Evolutionary conservation across 148 eudicot species (phyloP).

Genomic region (Arctostaphylos glauca): DNA sequence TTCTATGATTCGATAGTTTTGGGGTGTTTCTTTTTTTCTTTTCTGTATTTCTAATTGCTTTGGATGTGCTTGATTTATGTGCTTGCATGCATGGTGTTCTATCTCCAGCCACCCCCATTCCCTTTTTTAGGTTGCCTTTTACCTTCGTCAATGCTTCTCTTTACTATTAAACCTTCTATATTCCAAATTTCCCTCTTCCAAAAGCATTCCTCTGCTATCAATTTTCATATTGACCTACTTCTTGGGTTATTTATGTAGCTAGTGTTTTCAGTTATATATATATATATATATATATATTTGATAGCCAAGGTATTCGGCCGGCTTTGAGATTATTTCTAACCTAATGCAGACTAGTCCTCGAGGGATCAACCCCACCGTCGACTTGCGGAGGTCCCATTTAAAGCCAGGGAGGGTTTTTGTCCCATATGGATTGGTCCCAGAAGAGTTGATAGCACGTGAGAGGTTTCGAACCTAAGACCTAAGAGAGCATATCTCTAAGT

Average conservation of each 20-base stretch:
- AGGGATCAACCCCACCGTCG: too few species aligned
- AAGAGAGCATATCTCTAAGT: too few species aligned
- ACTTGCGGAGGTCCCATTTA: too few species aligned
- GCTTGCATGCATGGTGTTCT: constrained; percentile 2
- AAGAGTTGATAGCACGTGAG: too few species aligned
- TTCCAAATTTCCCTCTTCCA: neutral
- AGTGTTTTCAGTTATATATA: neutral
- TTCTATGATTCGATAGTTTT: constrained; percentile 33
- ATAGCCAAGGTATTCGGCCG: too few species aligned
- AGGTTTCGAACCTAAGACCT: too few species aligned
- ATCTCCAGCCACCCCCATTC: neutral
- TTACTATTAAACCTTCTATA: neutral
- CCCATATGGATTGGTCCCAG: too few species aligned
- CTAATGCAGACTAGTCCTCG: too few species aligned
- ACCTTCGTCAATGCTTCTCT: neutral
- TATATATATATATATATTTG: too few species aligned
- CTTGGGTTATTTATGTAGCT: neutral
- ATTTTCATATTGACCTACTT: neutral
- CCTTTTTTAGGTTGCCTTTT: neutral
- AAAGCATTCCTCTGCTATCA: neutral
- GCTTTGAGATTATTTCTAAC: too few species aligned
- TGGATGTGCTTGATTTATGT: constrained; percentile 6
- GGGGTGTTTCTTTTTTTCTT: neutral
- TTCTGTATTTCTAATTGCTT: neutral
- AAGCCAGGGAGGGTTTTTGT: too few species aligned